phyloP scores from a whole-genome alignment of 1,284 basidiomycete species.

The Cerrena zonata region DNA sequence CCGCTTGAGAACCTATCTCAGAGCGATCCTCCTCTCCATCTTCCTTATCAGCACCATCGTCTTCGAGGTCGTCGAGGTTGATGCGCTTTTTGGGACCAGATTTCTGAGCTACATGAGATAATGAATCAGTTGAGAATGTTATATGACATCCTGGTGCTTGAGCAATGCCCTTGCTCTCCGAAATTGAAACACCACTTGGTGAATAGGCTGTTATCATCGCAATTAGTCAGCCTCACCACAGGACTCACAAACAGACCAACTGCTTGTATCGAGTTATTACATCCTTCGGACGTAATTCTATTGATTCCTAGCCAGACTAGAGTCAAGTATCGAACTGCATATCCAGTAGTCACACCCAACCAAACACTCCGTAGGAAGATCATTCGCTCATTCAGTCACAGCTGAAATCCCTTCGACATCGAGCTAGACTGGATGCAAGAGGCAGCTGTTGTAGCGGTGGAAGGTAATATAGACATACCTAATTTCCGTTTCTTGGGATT shows the following conservation, averaged over 20 bases:
- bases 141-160: too few species aligned
- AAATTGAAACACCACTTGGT: not conserved
- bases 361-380: too few species aligned
- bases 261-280: too few species aligned
- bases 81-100: slow-evolving; percentile 38
- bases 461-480: slow-evolving; percentile 33
- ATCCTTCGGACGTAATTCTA: too few species aligned
- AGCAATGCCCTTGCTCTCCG: too few species aligned
- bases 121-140: not conserved
- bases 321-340: too few species aligned
- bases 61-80: slow-evolving; percentile 60
- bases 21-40: slow-evolving; percentile 63
- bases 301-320: too few species aligned
- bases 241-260: too few species aligned
- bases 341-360: not conserved
- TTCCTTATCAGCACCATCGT: slow-evolving; percentile 48
- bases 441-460: not conserved
- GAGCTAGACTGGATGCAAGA: not conserved
- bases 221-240: too few species aligned
- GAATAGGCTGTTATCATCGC: too few species aligned
- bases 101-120: slow-evolving; percentile 27
- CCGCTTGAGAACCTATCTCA: slow-evolving; percentile 55
- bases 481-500: slow-evolving; percentile 61
- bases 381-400: too few species aligned
- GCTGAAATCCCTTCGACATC: too few species aligned